Evolutionary conservation across 352 stramenopile genomes (phyloP).

Genomic region (Phytophthora ramorum): DNA sequence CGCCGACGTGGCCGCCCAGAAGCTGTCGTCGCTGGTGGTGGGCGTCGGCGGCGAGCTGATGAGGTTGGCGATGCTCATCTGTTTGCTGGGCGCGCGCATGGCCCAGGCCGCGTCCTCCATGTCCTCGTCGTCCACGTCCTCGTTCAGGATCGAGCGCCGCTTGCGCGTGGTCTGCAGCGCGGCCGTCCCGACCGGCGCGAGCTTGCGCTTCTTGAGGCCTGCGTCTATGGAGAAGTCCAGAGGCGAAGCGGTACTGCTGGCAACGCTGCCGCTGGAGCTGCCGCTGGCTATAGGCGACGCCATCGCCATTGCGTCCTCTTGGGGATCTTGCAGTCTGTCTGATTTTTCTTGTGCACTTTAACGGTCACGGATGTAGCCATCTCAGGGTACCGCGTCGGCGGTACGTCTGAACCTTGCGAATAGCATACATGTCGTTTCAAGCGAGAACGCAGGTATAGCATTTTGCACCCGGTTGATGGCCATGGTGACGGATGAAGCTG

Average conservation of each 20-base stretch:
- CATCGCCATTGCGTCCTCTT: constrained; percentile 35
- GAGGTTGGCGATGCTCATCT: constrained; percentile 52
- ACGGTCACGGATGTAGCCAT: constrained; percentile 25
- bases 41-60: constrained; percentile 42
- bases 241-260: constrained; percentile 17
- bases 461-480: too few species aligned
- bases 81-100: constrained; percentile 26
- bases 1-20: constrained; percentile 30
- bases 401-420: constrained; percentile 14
- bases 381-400: constrained; percentile 22
- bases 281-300: constrained; percentile 29
- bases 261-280: constrained; percentile 24
- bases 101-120: constrained; percentile 18
- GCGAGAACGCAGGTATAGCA: neutral
- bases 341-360: constrained; percentile 25
- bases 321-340: constrained; percentile 39
- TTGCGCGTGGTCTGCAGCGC: constrained; percentile 21
- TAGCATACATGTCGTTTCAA: constrained; percentile 4
- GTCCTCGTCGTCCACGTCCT: constrained; percentile 23
- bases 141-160: constrained; percentile 35
- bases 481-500: neutral
- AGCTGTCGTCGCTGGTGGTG: constrained; percentile 35
- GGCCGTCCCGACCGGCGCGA: constrained; percentile 17
- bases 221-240: constrained; percentile 12
- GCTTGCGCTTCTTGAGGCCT: constrained; percentile 36